Percentiles rank a stretch among this genome's conserved stretches.
These are phyloP conservation scores for Adansonia madagascariensis DNA, from an alignment of 441 rosid species.

Conservation along the genomic window DNA sequence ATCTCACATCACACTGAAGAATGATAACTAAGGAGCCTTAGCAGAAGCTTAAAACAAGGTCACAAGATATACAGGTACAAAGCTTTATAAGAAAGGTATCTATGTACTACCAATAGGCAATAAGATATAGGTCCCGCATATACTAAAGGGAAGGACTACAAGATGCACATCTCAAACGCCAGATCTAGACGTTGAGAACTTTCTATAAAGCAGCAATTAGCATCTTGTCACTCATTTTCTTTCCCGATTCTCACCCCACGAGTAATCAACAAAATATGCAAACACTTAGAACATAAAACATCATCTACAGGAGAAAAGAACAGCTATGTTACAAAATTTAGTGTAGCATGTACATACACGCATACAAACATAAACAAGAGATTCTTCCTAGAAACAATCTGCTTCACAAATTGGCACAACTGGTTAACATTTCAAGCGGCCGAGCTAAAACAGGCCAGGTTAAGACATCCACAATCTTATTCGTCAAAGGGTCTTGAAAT, in stretches of 20 bases:
- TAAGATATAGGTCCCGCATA: not conserved
- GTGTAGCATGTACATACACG: not conserved
- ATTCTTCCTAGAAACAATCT: not conserved
- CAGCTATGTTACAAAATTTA: not conserved
- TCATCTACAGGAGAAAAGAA: not conserved
- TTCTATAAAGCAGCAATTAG: not conserved
- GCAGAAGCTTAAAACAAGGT: not conserved
- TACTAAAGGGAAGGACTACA: not conserved
- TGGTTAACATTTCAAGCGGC: not conserved
- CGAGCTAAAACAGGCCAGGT: not conserved
- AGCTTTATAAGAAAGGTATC: not conserved
- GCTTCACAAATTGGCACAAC: not conserved
- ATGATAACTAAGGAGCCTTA: not conserved
- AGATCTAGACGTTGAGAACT: not conserved
- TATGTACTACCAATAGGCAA: not conserved
- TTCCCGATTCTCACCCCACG: not conserved
- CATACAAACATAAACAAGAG: not conserved
- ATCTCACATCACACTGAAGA: not conserved
- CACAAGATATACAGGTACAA: not conserved
- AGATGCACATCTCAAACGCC: not conserved
- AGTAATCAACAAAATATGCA: not conserved
- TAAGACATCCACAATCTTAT: not conserved
- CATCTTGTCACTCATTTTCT: not conserved
- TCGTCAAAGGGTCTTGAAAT: not conserved
- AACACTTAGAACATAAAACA: constrained; percentile 8